Percentiles rank a stretch among this genome's conserved stretches.
phyloP scores from a whole-genome alignment of 2,329 filamentous ascomycete species.

The Xylaria sp. region DNA sequence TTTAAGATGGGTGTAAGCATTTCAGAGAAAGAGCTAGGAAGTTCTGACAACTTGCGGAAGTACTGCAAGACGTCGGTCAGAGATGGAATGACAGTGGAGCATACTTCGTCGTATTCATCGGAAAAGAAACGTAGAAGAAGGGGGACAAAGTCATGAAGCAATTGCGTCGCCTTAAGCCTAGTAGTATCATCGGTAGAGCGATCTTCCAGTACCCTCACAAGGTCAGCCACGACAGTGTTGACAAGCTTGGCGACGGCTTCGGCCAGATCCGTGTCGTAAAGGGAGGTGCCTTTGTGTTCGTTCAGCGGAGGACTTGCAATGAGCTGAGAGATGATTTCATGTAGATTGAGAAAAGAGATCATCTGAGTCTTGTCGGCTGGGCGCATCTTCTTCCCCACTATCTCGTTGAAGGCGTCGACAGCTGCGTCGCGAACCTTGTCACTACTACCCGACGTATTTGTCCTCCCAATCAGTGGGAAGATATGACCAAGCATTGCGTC shows the following conservation, averaged over 20 bases:
- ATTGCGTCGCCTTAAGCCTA: slow-evolving; percentile 79
- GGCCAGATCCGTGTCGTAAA: slow-evolving; percentile 94
- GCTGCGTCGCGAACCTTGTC: slow-evolving; percentile 90
- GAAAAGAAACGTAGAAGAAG: slow-evolving; percentile 93
- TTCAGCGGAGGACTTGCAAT: slow-evolving; percentile 83
- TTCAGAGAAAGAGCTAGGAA: slow-evolving; percentile 79
- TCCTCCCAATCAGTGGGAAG: slow-evolving; percentile 86
- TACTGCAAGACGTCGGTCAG: slow-evolving; percentile 93
- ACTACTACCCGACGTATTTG: slow-evolving; percentile 68
- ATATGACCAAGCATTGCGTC: slow-evolving; percentile 86
- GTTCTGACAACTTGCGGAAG: slow-evolving; percentile 79
- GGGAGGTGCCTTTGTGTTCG: slow-evolving; percentile 81
- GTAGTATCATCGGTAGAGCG: slow-evolving; percentile 68
- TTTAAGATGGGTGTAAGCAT: slow-evolving; percentile 91
- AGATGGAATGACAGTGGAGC: slow-evolving; percentile 92
- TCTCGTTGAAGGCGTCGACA: slow-evolving; percentile 94
- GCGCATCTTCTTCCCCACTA: slow-evolving; percentile 98
- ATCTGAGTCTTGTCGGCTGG: slow-evolving; percentile 92
- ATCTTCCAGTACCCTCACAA: slow-evolving; percentile 87
- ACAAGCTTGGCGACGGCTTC: slow-evolving; percentile 96
- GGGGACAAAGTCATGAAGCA: slow-evolving; percentile 85
- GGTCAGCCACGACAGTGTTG: slow-evolving; percentile 87
- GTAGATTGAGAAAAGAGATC: slow-evolving; percentile 89
- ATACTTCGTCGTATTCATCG: slow-evolving; percentile 98
- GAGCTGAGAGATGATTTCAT: slow-evolving; percentile 85